Conservation (phyloP, 768 basidiomycete species). For the Mrakia frigida region DNA sequence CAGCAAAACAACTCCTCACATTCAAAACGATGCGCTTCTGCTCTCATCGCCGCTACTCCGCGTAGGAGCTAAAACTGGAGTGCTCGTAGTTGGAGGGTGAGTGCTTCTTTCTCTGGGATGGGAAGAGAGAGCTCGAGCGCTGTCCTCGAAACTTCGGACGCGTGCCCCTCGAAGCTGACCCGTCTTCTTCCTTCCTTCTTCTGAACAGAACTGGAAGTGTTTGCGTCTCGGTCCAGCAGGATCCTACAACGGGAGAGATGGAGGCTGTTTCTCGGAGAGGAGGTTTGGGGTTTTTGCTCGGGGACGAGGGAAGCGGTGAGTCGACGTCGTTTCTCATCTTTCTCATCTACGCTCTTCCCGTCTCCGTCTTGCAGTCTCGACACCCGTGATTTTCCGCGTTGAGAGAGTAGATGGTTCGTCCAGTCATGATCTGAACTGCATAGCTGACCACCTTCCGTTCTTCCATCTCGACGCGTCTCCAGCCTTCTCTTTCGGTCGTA, state of each 20-base stretch:
- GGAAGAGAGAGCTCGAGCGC: not conserved
- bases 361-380: too few relatives aligned
- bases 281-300: constrained; percentile 23
- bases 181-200: not conserved
- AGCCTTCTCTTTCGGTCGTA: constrained; percentile 28
- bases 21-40: constrained; percentile 26
- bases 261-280: constrained; percentile 15
- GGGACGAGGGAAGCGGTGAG: constrained; percentile 28
- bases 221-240: not conserved
- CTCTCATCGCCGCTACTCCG: constrained; percentile 22
- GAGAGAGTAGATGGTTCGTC: too few relatives aligned
- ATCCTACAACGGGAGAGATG: not conserved
- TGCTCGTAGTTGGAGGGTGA: constrained; percentile 22
- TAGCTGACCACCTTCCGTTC: not conserved
- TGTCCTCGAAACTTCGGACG: not conserved
- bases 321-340: not conserved
- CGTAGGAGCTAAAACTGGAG: not conserved
- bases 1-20: constrained; percentile 10
- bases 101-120: constrained; percentile 7
- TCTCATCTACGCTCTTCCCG: not conserved
- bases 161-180: not conserved
- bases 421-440: too few relatives aligned
- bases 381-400: too few relatives aligned
- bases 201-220: not conserved
- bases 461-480: not conserved